These are phyloP conservation scores for Xylaria scruposa DNA, from an alignment of 495 filamentous ascomycete genomes.

Conservation along the genomic window DNA sequence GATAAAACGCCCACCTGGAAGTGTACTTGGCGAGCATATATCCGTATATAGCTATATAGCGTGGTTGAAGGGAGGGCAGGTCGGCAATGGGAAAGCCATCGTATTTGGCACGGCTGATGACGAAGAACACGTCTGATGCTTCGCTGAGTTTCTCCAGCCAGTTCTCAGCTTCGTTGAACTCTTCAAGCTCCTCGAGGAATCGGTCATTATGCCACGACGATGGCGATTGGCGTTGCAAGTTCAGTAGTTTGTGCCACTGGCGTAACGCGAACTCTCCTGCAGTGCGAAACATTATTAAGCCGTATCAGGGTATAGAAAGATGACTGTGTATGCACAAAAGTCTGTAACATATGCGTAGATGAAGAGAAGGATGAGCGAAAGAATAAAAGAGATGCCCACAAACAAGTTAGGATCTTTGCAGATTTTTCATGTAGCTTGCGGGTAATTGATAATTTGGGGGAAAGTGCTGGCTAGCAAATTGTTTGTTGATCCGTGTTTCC, in stretches of 20 bases:
- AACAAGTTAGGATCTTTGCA: neutral
- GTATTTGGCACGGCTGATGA: constrained; percentile 50
- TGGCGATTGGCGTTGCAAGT: constrained; percentile 48
- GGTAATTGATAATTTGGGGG: neutral
- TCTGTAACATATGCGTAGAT: too few species aligned
- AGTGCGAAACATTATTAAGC: neutral
- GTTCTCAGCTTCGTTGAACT: constrained; percentile 46
- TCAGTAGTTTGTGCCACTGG: constrained; percentile 51
- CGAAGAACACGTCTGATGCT: constrained; percentile 61
- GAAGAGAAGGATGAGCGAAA: neutral
- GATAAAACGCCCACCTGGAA: constrained; percentile 57
- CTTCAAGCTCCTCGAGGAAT: constrained; percentile 53
- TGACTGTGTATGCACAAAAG: neutral
- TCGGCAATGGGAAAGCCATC: constrained; percentile 18
- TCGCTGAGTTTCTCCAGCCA: constrained; percentile 54
- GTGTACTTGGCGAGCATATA: constrained; percentile 63
- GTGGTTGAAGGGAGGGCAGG: constrained; percentile 39
- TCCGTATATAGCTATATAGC: constrained; percentile 44
- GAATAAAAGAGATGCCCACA: neutral
- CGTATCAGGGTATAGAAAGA: neutral
- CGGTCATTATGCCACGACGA: constrained; percentile 55
- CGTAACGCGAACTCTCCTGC: constrained; percentile 30
- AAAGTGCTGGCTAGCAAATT: neutral
- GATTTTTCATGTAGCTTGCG: neutral
- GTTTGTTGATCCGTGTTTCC: neutral